Evolutionary conservation across 495 filamentous ascomycete species (phyloP), one percentile per base, ranked within the genome.

Genomic region (Talaromyces trachyspermus): DNA sequence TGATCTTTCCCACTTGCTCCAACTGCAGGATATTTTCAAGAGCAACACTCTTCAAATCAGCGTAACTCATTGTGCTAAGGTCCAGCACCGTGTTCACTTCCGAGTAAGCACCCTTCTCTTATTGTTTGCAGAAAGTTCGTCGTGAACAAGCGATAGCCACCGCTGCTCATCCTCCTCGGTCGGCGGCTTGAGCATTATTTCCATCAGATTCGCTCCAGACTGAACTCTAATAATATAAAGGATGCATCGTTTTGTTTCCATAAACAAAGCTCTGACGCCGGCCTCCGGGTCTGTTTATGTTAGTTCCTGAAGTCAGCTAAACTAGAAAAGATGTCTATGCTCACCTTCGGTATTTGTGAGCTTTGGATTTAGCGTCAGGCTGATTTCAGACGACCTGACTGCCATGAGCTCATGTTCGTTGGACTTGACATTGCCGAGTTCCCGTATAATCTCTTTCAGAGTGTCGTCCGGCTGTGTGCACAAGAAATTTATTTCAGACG

Each of bases 151-250:
- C 40, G 74, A 70, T 50, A 84, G 75, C 92, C 92, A 99, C 57
- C 86, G 80, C 49, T 86, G 76, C 58, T 95, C 89, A 54, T 99
- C 92, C 62, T 97, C 92, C 30, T 72, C 71, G 0, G 75, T 80
- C 45, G 95, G 90, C 5, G 86, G 86, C 52, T 90, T 90, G 50
- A 95, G 85, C 60, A 99, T 84, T 49, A 99, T 94, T 46, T 96
- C 89, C 74, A 95, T 83, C 29, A 99, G 72, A 56, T 91, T 95
- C 30, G 79, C 62, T n/a, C 92, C 92, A 3, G 85, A 84, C 63
- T 99, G 92, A 14, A 99, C 85, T 36, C 92, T 83, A 56, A 99
- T 97, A 60, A 99, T 95, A 64, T 97, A 99, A 46, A 99, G 74
- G 47, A 99, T 84, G 62, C 92, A 95, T 49, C 92, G 79, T 63